phyloP scores from a whole-genome alignment of 2,329 filamentous ascomycete species.

The Beauveria australis region DNA sequence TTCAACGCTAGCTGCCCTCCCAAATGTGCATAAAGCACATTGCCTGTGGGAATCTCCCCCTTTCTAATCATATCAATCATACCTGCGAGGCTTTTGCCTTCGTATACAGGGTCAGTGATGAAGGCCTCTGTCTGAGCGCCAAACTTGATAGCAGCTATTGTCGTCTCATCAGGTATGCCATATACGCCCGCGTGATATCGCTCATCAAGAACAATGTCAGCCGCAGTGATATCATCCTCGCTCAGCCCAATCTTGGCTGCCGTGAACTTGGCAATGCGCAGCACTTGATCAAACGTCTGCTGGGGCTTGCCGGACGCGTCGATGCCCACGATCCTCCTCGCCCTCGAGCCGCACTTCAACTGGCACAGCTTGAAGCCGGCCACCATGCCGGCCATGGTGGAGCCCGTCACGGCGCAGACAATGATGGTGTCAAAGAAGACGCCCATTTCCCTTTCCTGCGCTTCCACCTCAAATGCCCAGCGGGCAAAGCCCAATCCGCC shows the following conservation, averaged over 20 bases:
- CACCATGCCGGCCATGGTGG: slow-evolving; percentile 63
- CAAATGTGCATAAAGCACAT: slow-evolving; percentile 63
- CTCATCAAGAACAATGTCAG: slow-evolving; percentile 54
- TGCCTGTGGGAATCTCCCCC: slow-evolving; percentile 54
- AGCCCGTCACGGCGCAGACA: slow-evolving; percentile 64
- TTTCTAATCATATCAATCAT: slow-evolving; percentile 60
- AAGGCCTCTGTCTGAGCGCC: slow-evolving; percentile 62
- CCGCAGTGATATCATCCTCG: slow-evolving; percentile 50
- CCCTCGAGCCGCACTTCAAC: slow-evolving; percentile 30
- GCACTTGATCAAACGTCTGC: slow-evolving; percentile 56
- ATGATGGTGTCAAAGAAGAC: slow-evolving; percentile 61
- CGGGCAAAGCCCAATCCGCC: slow-evolving; percentile 63
- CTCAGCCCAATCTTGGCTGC: slow-evolving; percentile 53
- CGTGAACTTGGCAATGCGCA: slow-evolving; percentile 58
- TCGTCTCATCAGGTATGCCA: slow-evolving; percentile 57
- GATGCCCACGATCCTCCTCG: slow-evolving; percentile 55
- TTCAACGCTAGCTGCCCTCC: slow-evolving; percentile 64
- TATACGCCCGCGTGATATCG: slow-evolving; percentile 59
- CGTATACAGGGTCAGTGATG: slow-evolving; percentile 69
- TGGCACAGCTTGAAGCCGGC: slow-evolving; percentile 62
- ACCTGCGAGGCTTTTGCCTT: slow-evolving; percentile 66
- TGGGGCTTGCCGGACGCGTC: slow-evolving; percentile 38
- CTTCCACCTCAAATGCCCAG: slow-evolving; percentile 61
- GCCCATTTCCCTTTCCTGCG: slow-evolving; percentile 53
- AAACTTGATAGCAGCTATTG: slow-evolving; percentile 60